Evolutionary conservation across 2,329 filamentous ascomycete genomes (phyloP), one percentile per base, ranked within the genome.

Genomic region (Alternaria sp.): DNA sequence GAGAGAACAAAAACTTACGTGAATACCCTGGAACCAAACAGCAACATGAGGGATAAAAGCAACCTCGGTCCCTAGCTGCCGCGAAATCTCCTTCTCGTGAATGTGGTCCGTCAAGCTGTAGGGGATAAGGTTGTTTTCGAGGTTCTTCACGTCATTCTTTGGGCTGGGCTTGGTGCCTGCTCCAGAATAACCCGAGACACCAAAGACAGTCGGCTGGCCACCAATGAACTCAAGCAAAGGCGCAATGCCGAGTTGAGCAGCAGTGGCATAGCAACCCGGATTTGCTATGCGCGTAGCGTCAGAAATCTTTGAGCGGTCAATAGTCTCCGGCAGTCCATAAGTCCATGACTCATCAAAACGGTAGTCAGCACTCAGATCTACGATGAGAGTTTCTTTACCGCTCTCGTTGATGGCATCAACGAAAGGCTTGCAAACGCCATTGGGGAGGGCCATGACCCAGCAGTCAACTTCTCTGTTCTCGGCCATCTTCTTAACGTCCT

Each of bases 391-490:
- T 62, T 85, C 85, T 50, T 81, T 81, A 57, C 87, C 87, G 31
- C 85, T 86, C 72, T 90, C 85, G 69, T 93, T 86, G 52, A 98
- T 86, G 7, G 94, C 94, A 64, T 98, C 92, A 9, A 98, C 90
- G 68, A 90, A 99, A 0, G 95, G 93, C 80, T 93, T 91, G 86
- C 92, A 97, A 49, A 97, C 92, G 61, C 92, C 91, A 73, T 98
- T 99, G 42, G 94, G 95, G 29, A 98, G 87, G 34, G 95, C 95
- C 91, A 98, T 95, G 42, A 98, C 91, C 93, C 93, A 98, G 80
- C 91, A 95, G 81, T 98, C 94, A 49, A 98, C 88, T 71, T 93
- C 87, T 51, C 91, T 90, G 31, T 89, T 87, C 75, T 90, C 88
- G 62, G 95, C 91, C 86, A 98, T 92, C 57, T 88, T 85, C 63